These are phyloP conservation scores for Erythrobasidium hasegawianum DNA, from an alignment of 1,284 basidiomycete species.

Conservation along the genomic window DNA sequence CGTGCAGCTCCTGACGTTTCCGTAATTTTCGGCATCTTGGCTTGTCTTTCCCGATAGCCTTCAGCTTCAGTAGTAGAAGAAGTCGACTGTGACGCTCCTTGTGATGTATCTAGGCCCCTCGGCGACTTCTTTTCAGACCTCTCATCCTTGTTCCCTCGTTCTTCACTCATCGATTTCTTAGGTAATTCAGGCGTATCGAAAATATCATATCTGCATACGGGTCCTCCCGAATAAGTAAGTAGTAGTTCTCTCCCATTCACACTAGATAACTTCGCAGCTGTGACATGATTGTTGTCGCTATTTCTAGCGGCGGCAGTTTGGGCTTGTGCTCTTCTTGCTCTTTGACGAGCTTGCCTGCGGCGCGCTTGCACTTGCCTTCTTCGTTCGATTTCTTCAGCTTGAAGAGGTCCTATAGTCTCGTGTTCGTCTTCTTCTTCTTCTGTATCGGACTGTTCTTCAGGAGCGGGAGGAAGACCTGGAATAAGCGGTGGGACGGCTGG, in stretches of 20 bases:
- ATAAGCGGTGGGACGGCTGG: conserved; percentile 47
- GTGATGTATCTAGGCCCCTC: background rate
- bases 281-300: conserved; percentile 42
- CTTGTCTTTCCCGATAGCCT: background rate
- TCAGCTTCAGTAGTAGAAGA: background rate
- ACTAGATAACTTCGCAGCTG: conserved; percentile 46
- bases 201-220: conserved; percentile 47
- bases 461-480: background rate
- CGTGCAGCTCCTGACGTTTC: too few relatives aligned
- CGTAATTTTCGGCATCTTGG: background rate
- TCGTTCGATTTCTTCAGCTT: conserved; percentile 5
- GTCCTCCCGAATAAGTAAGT: conserved; percentile 44
- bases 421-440: conserved; percentile 18
- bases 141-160: background rate
- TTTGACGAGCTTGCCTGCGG: background rate
- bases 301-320: background rate
- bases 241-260: conserved; percentile 44
- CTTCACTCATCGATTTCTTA: background rate
- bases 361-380: background rate
- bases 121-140: background rate
- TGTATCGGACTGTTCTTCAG: background rate
- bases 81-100: background rate
- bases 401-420: background rate
- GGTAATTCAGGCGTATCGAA: conserved; percentile 39
- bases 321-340: background rate